A percentile compares a stretch with the other conserved stretches of the same genome.
These are phyloP conservation scores for Tardiomyces blankii DNA, from an alignment of 1,139 yeast genomes.

Conservation along the genomic window DNA sequence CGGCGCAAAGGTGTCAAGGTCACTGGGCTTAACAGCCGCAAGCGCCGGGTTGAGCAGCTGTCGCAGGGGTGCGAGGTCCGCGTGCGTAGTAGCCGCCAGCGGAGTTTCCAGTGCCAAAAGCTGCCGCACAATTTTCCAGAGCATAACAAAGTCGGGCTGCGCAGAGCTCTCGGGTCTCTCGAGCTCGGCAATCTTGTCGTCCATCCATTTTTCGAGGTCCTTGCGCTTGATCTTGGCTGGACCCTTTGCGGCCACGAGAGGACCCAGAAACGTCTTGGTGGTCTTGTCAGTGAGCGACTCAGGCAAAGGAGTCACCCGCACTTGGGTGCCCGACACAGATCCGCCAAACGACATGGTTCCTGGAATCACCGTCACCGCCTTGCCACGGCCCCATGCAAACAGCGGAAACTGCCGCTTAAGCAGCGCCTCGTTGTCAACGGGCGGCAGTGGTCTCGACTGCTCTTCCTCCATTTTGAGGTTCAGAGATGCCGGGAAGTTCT, in stretches of 20 bases:
- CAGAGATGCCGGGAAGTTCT: background rate
- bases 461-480: background rate
- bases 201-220: slow-evolving; percentile 55
- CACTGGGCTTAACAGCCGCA: background rate
- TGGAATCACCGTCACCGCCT: slow-evolving; percentile 37
- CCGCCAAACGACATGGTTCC: slow-evolving; percentile 23
- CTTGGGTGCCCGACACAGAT: slow-evolving; percentile 14
- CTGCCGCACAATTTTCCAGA: slow-evolving; percentile 17
- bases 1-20: background rate
- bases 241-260: slow-evolving; percentile 35
- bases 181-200: slow-evolving; percentile 22
- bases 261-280: slow-evolving; percentile 47
- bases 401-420: slow-evolving; percentile 59
- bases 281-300: slow-evolving; percentile 18
- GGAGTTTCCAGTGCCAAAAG: background rate
- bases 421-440: slow-evolving; percentile 20
- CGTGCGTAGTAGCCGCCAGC: background rate
- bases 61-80: background rate
- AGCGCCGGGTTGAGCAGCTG: background rate
- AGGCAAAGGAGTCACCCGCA: slow-evolving; percentile 21
- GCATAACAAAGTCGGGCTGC: slow-evolving; percentile 13
- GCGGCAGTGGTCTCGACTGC: slow-evolving; percentile 1
- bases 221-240: slow-evolving; percentile 43
- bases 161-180: slow-evolving; percentile 10
- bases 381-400: slow-evolving; percentile 55